phyloP scores from a whole-genome alignment of 331 rosid species.

The Telfairia occidentalis region DNA sequence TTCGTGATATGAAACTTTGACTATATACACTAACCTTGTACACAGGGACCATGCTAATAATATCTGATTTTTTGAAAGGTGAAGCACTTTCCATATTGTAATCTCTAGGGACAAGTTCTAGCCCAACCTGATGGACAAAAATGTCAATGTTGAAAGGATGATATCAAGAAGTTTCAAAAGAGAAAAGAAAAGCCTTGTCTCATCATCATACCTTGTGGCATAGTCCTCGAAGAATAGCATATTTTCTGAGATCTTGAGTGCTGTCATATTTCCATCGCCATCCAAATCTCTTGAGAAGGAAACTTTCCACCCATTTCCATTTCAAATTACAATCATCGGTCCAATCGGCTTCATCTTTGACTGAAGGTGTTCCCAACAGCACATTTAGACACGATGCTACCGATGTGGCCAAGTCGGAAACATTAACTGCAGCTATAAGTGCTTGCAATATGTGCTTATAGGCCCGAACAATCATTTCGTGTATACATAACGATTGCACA shows the following conservation, averaged over 20 bases:
- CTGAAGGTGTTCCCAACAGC: constrained; percentile 59
- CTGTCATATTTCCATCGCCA: constrained; percentile 72
- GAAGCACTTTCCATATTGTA: constrained; percentile 60
- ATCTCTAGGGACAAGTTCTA: constrained; percentile 89
- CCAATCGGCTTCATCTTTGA: constrained; percentile 40
- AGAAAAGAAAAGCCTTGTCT: not conserved
- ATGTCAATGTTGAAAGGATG: constrained; percentile 9
- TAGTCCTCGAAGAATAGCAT: constrained; percentile 83
- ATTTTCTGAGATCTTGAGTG: constrained; percentile 63
- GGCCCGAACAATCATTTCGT: constrained; percentile 94
- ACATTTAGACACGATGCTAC: constrained; percentile 81
- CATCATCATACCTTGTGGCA: constrained; percentile 65
- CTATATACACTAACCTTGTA: constrained; percentile 53
- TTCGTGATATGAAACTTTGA: not conserved
- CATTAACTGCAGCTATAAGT: constrained; percentile 72
- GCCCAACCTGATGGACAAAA: constrained; percentile 70
- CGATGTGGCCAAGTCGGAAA: constrained; percentile 65
- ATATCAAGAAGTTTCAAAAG: constrained; percentile 2
- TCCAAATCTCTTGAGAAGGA: constrained; percentile 72
- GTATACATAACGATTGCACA: constrained; percentile 84
- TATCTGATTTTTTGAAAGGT: constrained; percentile 70
- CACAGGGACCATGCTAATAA: constrained; percentile 85
- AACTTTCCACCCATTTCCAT: constrained; percentile 87
- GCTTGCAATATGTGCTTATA: constrained; percentile 90
- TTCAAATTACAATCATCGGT: constrained; percentile 44